Percentiles rank a stretch among this genome's conserved stretches.
Conservation (phyloP, 2,329 filamentous ascomycete species). For the Hypoxylon sp. region DNA sequence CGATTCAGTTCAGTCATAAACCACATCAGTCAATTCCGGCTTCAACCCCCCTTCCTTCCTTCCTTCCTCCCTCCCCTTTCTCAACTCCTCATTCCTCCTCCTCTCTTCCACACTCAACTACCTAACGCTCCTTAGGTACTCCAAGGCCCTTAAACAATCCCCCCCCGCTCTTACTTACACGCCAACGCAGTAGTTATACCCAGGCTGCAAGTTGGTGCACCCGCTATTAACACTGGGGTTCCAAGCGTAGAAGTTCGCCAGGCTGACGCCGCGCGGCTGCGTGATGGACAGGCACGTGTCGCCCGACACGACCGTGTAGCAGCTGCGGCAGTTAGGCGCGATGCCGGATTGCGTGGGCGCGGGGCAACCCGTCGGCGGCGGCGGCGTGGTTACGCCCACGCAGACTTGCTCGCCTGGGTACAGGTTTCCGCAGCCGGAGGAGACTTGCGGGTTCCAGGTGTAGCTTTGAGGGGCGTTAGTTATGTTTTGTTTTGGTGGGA, state of each 20-base stretch:
- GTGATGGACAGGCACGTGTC: slow-evolving; percentile 45
- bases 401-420: slow-evolving; percentile 46
- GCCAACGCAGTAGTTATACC: slow-evolving; percentile 51
- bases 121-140: background rate
- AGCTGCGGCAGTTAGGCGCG: slow-evolving; percentile 44
- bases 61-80: no score
- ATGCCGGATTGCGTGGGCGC: slow-evolving; percentile 39
- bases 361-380: slow-evolving; percentile 39
- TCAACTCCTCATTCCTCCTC: background rate
- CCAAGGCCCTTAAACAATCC: no score
- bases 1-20: background rate
- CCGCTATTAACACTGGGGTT: slow-evolving; percentile 45
- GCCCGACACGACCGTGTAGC: slow-evolving; percentile 46
- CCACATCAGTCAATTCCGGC: background rate
- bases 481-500: background rate
- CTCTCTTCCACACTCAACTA: background rate
- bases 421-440: slow-evolving; percentile 47
- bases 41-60: background rate
- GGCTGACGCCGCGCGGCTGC: slow-evolving; percentile 28
- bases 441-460: slow-evolving; percentile 37
- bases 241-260: slow-evolving; percentile 43
- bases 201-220: slow-evolving; percentile 48
- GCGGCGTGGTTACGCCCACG: slow-evolving; percentile 29
- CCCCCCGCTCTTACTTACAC: no score
- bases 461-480: slow-evolving; percentile 23